A percentile compares a stretch with the other conserved stretches of the same genome.
Evolutionary conservation across 805 yeast genomes (phyloP).

Genomic region (Wickerhamiella alocasiicola): DNA sequence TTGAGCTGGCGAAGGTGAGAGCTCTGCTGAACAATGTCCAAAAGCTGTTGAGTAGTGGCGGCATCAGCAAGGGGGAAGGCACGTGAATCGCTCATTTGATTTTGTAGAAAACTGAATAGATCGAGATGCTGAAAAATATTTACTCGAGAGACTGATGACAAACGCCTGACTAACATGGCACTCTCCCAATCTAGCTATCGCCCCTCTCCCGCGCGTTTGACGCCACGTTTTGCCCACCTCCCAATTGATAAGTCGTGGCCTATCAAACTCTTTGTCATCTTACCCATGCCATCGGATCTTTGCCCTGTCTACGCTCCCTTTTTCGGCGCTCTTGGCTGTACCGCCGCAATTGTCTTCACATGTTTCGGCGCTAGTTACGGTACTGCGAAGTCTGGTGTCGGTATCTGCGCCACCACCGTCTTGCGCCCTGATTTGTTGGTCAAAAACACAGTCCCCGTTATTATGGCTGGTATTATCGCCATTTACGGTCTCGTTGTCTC

Average conservation of each 20-base stretch:
- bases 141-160: neutral
- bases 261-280: slow-evolving; percentile 11
- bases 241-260: slow-evolving; percentile 3
- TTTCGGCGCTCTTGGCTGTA: slow-evolving; percentile 99
- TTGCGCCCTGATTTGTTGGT: slow-evolving; percentile 93
- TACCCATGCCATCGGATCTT: slow-evolving; percentile 17
- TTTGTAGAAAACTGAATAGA: neutral
- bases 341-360: slow-evolving; percentile 97
- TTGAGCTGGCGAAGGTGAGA: slow-evolving; percentile 96
- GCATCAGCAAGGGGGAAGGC: slow-evolving; percentile 99
- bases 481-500: slow-evolving; percentile 94
- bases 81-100: slow-evolving; percentile 61
- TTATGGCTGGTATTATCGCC: slow-evolving; percentile 99
- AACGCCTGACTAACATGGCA: neutral
- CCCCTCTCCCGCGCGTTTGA: neutral
- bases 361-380: slow-evolving; percentile 99
- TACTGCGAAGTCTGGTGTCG: slow-evolving; percentile 98
- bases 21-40: slow-evolving; percentile 96
- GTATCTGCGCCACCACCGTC: slow-evolving; percentile 97
- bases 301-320: slow-evolving; percentile 47
- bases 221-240: neutral
- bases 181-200: neutral
- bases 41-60: slow-evolving; percentile 86
- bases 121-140: neutral
- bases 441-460: slow-evolving; percentile 88